phyloP scores from a whole-genome alignment of 2,329 filamentous ascomycete genomes.

The Clathrospora elynae region DNA sequence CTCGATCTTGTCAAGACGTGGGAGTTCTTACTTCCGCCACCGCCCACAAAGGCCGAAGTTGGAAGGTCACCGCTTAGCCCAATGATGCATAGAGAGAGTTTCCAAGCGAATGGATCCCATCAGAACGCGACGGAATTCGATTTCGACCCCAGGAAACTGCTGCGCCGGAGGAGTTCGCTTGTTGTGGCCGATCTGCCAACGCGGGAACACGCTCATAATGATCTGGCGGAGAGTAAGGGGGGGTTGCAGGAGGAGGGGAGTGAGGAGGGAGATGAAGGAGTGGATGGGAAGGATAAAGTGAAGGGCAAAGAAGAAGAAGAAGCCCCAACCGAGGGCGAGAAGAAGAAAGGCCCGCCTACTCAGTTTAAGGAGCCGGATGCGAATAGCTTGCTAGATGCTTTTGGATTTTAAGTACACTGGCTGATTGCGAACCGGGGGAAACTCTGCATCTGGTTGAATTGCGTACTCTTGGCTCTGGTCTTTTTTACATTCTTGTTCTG shows the following conservation, averaged over 20 bases:
- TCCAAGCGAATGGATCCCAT: slow-evolving; percentile 24
- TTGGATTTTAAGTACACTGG: slow-evolving; percentile 78
- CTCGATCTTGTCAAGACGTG: slow-evolving; percentile 82
- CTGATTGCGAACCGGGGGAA: no score
- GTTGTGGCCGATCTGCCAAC: slow-evolving; percentile 75
- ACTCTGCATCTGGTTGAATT: no score
- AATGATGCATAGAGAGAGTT: slow-evolving; percentile 32
- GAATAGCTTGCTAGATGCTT: slow-evolving; percentile 85
- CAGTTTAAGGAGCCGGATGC: slow-evolving; percentile 93
- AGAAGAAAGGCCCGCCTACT: slow-evolving; percentile 66
- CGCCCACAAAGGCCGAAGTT: slow-evolving; percentile 19
- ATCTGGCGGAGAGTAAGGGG: slow-evolving; percentile 21
- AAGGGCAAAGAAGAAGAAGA: slow-evolving; percentile 22
- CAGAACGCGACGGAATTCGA: slow-evolving; percentile 38
- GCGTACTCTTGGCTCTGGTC: no score
- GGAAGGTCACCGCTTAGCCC: slow-evolving; percentile 34
- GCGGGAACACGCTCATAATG: slow-evolving; percentile 29
- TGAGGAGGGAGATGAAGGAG: slow-evolving; percentile 46
- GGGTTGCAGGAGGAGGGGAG: slow-evolving; percentile 27
- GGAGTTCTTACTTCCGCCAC: slow-evolving; percentile 69
- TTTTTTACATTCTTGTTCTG: no score
- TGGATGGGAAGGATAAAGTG: slow-evolving; percentile 49
- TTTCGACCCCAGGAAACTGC: slow-evolving; percentile 68
- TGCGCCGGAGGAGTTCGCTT: slow-evolving; percentile 74
- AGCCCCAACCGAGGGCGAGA: slow-evolving; percentile 51